Conservation (phyloP, 2,329 filamentous ascomycete genomes). For the Penicillium capsulatum region DNA sequence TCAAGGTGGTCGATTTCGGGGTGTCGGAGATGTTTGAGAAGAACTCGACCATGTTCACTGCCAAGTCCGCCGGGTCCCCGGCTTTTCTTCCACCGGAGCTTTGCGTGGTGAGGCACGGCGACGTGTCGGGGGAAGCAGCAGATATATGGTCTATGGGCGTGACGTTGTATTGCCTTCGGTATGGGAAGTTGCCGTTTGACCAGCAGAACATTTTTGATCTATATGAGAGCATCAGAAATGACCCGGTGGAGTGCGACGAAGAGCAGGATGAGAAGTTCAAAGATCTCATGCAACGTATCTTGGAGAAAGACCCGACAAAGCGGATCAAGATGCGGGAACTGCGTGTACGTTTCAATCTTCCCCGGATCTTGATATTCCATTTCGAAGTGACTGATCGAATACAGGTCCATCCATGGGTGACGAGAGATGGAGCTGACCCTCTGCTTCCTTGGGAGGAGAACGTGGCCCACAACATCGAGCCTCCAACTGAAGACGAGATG, state of each 20-base stretch:
- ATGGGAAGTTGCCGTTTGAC: conserved; percentile 84
- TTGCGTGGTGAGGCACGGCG: conserved; percentile 78
- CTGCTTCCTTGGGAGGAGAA: conserved; percentile 82
- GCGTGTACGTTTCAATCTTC: conserved; percentile 56
- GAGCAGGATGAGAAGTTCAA: conserved; percentile 65
- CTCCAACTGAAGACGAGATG: conserved; percentile 84
- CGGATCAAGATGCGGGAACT: conserved; percentile 79
- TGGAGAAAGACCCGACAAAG: conserved; percentile 80
- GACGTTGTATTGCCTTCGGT: conserved; percentile 86
- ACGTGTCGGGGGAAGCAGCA: conserved; percentile 81
- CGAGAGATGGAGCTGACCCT: conserved; percentile 69
- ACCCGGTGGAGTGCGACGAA: conserved; percentile 59
- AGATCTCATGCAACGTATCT: conserved; percentile 66
- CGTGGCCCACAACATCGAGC: conserved; percentile 71
- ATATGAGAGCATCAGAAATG: conserved; percentile 79
- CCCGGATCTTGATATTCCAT: neutral
- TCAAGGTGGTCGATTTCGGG: conserved; percentile 98
- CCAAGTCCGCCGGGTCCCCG: conserved; percentile 89
- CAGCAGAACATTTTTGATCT: conserved; percentile 74
- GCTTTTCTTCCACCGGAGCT: conserved; percentile 93
- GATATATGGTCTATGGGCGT: conserved; percentile 99
- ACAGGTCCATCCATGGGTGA: conserved; percentile 91
- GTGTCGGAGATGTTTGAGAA: conserved; percentile 98
- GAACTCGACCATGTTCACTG: conserved; percentile 77
- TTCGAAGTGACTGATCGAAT: neutral